Evolutionary conservation across 805 yeast genomes (phyloP).

Genomic region (Priceomyces haplophilus): DNA sequence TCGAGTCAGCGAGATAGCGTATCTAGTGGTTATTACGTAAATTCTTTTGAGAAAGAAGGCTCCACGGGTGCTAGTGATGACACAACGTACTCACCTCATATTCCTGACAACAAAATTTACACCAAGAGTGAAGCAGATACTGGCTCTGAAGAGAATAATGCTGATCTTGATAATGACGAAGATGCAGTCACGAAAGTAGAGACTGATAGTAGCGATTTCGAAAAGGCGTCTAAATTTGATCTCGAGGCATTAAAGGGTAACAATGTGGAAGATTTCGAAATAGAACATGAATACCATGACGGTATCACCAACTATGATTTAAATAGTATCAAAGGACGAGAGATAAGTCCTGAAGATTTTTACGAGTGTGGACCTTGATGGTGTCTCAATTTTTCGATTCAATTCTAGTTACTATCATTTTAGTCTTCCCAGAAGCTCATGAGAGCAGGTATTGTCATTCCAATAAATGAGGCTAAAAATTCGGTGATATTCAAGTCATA

Average conservation of each 20-base stretch:
- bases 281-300: slow-evolving; percentile 1
- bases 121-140: not conserved
- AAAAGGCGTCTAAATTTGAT: not conserved
- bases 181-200: slow-evolving; percentile 4
- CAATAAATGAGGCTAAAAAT: slow-evolving; percentile 17
- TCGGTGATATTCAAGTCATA: slow-evolving; percentile 12
- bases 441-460: slow-evolving; percentile 25
- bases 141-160: slow-evolving; percentile 1
- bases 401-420: not conserved
- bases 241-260: not conserved
- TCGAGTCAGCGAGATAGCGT: slow-evolving; percentile 1
- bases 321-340: slow-evolving; percentile 4
- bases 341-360: slow-evolving; percentile 7
- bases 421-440: slow-evolving; percentile 20
- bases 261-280: slow-evolving; percentile 4
- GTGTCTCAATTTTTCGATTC: not conserved
- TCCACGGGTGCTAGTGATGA: not conserved
- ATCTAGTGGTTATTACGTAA: not conserved
- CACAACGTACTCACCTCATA: not conserved
- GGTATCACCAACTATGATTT: not conserved
- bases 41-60: not conserved
- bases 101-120: not conserved
- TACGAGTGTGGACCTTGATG: slow-evolving; percentile 5
- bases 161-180: slow-evolving; percentile 4
- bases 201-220: not conserved